Evolutionary conservation across 176 grass and related monocot species (phyloP).

Genomic region (Aegilops sharonensis): DNA sequence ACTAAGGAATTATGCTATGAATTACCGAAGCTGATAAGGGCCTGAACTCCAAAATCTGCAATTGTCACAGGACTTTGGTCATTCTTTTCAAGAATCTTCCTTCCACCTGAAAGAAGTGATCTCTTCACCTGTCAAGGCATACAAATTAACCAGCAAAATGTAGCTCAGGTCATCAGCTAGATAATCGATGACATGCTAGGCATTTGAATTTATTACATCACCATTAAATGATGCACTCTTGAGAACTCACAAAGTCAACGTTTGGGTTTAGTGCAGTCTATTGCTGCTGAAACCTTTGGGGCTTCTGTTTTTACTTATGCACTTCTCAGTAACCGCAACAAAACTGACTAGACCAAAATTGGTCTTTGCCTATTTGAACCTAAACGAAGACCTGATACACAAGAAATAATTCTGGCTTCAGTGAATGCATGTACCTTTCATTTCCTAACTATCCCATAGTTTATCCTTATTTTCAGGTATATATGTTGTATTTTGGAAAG

Average conservation of each 20-base stretch:
- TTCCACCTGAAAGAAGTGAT: constrained; percentile 63
- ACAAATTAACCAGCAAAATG: constrained; percentile 14
- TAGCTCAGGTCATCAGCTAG: not conserved
- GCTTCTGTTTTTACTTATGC: not conserved
- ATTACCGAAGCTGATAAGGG: constrained; percentile 87
- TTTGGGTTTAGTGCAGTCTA: not conserved
- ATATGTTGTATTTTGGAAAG: not conserved
- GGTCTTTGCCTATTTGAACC: not conserved
- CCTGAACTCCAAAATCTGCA: constrained; percentile 92
- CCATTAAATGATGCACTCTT: not conserved
- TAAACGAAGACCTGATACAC: not conserved
- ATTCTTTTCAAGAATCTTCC: constrained; percentile 74
- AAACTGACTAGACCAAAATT: not conserved
- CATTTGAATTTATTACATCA: constrained; percentile 12
- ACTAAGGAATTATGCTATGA: constrained; percentile 12
- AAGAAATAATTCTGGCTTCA: not conserved
- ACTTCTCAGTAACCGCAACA: constrained; percentile 17
- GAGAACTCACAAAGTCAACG: not conserved
- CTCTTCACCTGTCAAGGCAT: constrained; percentile 68
- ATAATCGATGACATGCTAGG: constrained; percentile 1
- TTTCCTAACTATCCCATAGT: not conserved
- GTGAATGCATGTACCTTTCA: not conserved
- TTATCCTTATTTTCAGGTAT: not conserved
- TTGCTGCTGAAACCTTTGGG: not conserved
- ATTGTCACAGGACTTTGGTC: constrained; percentile 77